Percentiles rank a stretch among this genome's conserved stretches.
phyloP scores from a whole-genome alignment of 768 basidiomycete species.

The Leccinum disarticulatum region DNA sequence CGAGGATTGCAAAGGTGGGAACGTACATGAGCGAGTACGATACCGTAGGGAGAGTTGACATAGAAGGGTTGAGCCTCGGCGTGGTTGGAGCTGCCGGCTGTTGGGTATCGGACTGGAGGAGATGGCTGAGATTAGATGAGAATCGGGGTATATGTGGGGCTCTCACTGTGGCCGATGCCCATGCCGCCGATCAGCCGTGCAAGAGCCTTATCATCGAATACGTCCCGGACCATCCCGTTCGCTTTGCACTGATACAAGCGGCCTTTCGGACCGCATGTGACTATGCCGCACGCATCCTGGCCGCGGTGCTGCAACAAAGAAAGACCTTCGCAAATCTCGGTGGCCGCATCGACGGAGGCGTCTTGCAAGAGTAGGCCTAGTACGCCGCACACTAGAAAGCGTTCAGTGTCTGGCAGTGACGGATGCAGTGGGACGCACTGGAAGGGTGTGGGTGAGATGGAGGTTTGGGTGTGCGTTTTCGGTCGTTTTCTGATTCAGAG shows the following conservation, averaged over 20 bases:
- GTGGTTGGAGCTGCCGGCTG: conserved; percentile 94
- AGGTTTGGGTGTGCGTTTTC: neutral
- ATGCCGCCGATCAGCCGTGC: conserved; percentile 84
- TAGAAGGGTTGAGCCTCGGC: conserved; percentile 99
- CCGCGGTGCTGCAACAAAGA: conserved; percentile 95
- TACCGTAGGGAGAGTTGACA: conserved; percentile 99
- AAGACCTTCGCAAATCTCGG: conserved; percentile 94
- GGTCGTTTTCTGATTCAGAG: neutral
- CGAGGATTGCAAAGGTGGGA: neutral
- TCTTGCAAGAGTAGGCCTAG: conserved; percentile 86
- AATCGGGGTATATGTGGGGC: neutral
- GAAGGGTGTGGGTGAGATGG: conserved; percentile 8
- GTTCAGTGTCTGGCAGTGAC: conserved; percentile 5
- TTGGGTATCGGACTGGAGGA: conserved; percentile 87
- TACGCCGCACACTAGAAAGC: conserved; percentile 80
- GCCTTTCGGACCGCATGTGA: conserved; percentile 94
- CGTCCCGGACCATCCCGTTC: conserved; percentile 98
- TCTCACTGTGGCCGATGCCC: conserved; percentile 95
- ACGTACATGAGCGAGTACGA: conserved; percentile 94
- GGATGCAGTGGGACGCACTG: conserved; percentile 29
- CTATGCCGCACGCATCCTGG: conserved; percentile 96
- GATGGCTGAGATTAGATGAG: conserved; percentile 11
- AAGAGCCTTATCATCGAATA: conserved; percentile 82
- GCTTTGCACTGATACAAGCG: conserved; percentile 98
- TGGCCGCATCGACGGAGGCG: conserved; percentile 66